Evolutionary conservation across 1,139 yeast genomes (phyloP), one percentile per base, ranked within the genome.

Genomic region (Suhomyces anneliseae): DNA sequence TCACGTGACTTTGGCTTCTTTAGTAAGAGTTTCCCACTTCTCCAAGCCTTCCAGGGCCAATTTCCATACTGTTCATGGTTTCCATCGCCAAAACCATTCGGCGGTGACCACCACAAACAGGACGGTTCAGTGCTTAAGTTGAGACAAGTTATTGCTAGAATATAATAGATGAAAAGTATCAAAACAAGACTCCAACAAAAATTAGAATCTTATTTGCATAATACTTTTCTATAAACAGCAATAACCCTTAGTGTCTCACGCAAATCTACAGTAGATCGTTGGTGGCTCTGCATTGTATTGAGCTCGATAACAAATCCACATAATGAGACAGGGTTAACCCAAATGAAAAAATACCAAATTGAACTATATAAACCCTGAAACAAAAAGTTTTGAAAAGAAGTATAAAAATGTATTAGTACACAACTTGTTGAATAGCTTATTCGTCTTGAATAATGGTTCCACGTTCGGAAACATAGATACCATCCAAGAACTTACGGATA

Each of bases 401-500:
- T 56, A 54, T 54, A 51, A 51, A 55, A 58, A 54, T 58, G 59
- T 58, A 60, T 60, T 59, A 54, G 55, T 57, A 59, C 59, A 56
- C 57, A 58, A 56, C 40, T 41, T 47, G 49, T 36, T 42, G 39
- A 27, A 8, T 26, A 27, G 47, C 39, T 41, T 43, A 40, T 19
- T 72, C 70, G 51, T 84, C 90, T 70, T 81, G 83, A 53, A 72
- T 88, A 72, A 93, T 82, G 72, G 82, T 81, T 70, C 97, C 97
- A 79, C 89, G 88, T 81, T 89, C 95, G 61, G 98, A 92, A 68
- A 93, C 99, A 78, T 93, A 93, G 82, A 93, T 92, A 90, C 99
- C 99, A 79, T 93, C 99, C 85, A 93, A 87, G 82, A 87, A 93
- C 87, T 93, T 93, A 82, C 99, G 90, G 92, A 95, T 93, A 93